A percentile compares a stretch with the other conserved stretches of the same genome.
These are phyloP conservation scores for Diaporthe vexans DNA, from an alignment of 2,329 filamentous ascomycete species.

Conservation along the genomic window DNA sequence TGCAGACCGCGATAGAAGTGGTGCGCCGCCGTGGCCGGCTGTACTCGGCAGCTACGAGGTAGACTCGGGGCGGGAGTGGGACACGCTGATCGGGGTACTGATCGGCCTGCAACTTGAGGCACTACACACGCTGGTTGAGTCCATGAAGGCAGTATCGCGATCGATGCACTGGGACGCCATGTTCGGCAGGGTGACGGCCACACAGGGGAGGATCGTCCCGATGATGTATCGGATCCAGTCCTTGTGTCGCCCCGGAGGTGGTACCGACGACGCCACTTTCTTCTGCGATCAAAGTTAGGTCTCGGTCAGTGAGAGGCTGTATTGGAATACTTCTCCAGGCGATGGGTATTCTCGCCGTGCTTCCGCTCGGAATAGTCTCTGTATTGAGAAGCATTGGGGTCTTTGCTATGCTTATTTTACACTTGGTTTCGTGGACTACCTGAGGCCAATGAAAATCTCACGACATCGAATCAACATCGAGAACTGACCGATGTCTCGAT, in stretches of 20 bases:
- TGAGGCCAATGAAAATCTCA: neutral
- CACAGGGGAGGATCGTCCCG: slow-evolving; percentile 1
- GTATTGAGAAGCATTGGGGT: neutral
- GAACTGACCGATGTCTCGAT: neutral
- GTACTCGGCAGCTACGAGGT: slow-evolving; percentile 38
- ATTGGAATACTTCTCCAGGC: neutral
- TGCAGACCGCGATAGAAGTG: no score
- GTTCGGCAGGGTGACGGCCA: neutral
- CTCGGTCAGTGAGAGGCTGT: neutral
- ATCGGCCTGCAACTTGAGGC: slow-evolving; percentile 26
- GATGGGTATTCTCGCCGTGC: neutral
- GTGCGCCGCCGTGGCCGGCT: neutral
- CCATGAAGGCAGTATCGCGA: neutral
- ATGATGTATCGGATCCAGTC: neutral
- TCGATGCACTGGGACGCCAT: slow-evolving; percentile 6
- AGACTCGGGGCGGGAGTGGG: slow-evolving; percentile 36
- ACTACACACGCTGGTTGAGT: neutral
- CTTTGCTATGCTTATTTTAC: no score
- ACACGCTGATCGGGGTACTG: slow-evolving; percentile 30
- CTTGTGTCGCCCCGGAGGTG: slow-evolving; percentile 1
- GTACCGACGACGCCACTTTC: neutral
- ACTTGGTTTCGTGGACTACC: no score
- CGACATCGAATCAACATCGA: neutral
- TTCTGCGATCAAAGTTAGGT: neutral
- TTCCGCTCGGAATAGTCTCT: neutral